Evolutionary conservation across 768 basidiomycete genomes (phyloP).

Genomic region (Asterophora parasitica): DNA sequence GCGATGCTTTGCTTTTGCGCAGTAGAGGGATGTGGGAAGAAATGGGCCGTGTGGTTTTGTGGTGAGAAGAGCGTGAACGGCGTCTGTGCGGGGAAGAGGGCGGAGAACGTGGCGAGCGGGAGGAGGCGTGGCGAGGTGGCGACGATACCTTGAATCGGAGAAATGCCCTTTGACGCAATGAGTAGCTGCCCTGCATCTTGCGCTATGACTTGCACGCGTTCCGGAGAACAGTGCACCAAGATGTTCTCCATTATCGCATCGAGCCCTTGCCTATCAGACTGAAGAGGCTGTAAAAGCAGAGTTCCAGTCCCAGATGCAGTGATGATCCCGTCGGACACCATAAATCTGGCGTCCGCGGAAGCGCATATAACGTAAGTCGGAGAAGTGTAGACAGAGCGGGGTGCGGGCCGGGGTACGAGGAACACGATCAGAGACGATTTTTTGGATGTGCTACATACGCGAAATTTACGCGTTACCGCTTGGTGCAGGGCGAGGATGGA

Average conservation of each 20-base stretch:
- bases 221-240: slow-evolving; percentile 6
- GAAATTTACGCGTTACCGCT: slow-evolving; percentile 9
- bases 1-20: slow-evolving; percentile 1
- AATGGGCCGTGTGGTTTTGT: slow-evolving; percentile 6
- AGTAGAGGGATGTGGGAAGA: slow-evolving; percentile 8
- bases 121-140: slow-evolving; percentile 2
- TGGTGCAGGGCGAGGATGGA: background rate
- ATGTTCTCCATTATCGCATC: slow-evolving; percentile 14
- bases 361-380: slow-evolving; percentile 28
- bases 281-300: slow-evolving; percentile 20
- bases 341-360: slow-evolving; percentile 23
- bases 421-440: slow-evolving; percentile 25
- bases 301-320: slow-evolving; percentile 25
- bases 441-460: slow-evolving; percentile 17
- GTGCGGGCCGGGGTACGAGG: slow-evolving; percentile 24
- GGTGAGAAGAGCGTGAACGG: slow-evolving; percentile 18
- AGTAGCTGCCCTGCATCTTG: background rate
- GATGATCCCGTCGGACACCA: slow-evolving; percentile 22
- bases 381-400: slow-evolving; percentile 14
- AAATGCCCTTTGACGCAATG: slow-evolving; percentile 4
- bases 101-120: slow-evolving; percentile 5
- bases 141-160: slow-evolving; percentile 9
- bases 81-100: slow-evolving; percentile 4
- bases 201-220: slow-evolving; percentile 1
- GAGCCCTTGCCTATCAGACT: slow-evolving; percentile 8